Evolutionary conservation across 306 rosid genomes (phyloP).

Genomic region (Citrullus colocynthis): DNA sequence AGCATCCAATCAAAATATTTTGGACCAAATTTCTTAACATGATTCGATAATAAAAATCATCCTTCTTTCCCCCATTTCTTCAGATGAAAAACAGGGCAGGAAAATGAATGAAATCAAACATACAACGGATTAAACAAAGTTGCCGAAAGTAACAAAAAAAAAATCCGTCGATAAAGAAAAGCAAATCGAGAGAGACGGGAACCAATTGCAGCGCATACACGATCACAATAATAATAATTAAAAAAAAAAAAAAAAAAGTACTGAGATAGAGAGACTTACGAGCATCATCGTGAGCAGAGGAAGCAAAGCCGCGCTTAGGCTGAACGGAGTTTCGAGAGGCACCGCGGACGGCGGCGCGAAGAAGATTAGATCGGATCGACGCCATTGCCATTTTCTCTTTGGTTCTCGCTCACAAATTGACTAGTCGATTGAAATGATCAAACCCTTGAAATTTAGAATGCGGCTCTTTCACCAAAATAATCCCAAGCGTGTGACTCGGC

Average conservation of each 20-base stretch:
- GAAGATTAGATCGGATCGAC: slow-evolving; percentile 57
- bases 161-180: not conserved
- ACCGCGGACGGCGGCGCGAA: slow-evolving; percentile 48
- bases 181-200: not conserved
- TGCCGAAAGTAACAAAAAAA: not conserved
- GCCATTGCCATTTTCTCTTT: slow-evolving; percentile 50
- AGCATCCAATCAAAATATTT: not conserved
- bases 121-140: not conserved
- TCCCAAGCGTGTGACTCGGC: not conserved
- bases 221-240: not conserved
- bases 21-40: not conserved
- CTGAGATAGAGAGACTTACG: slow-evolving; percentile 21
- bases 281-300: slow-evolving; percentile 73
- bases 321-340: slow-evolving; percentile 34
- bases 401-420: not conserved
- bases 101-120: not conserved
- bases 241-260: not conserved
- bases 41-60: not conserved
- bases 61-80: not conserved
- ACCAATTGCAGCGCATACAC: not conserved
- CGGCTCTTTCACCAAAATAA: not conserved
- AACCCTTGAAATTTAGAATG: not conserved
- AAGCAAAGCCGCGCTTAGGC: slow-evolving; percentile 51
- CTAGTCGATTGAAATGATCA: not conserved
- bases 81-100: not conserved